These are phyloP conservation scores for Penicillium antarcticum DNA, from an alignment of 495 filamentous ascomycete species.

Conservation along the genomic window DNA sequence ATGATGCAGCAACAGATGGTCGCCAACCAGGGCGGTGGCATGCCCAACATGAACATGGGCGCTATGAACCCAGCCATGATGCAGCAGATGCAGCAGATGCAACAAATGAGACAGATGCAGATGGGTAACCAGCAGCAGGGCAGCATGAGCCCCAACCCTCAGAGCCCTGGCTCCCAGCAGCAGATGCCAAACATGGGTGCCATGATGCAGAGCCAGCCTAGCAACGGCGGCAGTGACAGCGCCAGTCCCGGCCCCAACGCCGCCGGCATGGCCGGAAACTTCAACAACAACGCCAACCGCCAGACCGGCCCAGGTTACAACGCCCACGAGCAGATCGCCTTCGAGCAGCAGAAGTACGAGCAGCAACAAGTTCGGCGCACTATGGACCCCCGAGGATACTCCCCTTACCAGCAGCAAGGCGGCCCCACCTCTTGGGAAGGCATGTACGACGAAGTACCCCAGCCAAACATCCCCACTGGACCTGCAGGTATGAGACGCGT, in stretches of 20 bases:
- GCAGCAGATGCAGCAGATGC: slow-evolving; percentile 74
- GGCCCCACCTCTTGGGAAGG: slow-evolving; percentile 90
- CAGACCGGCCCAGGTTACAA: slow-evolving; percentile 57
- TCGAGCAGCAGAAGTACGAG: slow-evolving; percentile 86
- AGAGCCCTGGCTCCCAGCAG: slow-evolving; percentile 37
- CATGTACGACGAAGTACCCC: slow-evolving; percentile 98
- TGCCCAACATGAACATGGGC: slow-evolving; percentile 60
- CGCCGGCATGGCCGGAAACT: slow-evolving; percentile 18
- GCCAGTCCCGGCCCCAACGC: slow-evolving; percentile 12
- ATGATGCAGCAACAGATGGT: slow-evolving; percentile 85
- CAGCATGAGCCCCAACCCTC: slow-evolving; percentile 46
- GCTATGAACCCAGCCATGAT: slow-evolving; percentile 79
- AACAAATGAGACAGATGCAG: slow-evolving; percentile 53
- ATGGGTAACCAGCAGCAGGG: slow-evolving; percentile 49
- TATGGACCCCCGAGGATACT: slow-evolving; percentile 44
- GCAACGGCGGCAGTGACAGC: slow-evolving; percentile 26
- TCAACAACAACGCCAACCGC: slow-evolving; percentile 15
- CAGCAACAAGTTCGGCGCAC: slow-evolving; percentile 59
- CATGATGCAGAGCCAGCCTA: slow-evolving; percentile 74
- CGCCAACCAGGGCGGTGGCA: slow-evolving; percentile 39
- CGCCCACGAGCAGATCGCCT: slow-evolving; percentile 72
- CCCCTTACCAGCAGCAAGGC: slow-evolving; percentile 52
- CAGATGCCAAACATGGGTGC: slow-evolving; percentile 49
- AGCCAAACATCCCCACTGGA: slow-evolving; percentile 63
- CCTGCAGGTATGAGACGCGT: slow-evolving; percentile 48